Evolutionary conservation across 495 filamentous ascomycete genomes (phyloP), one percentile per base, ranked within the genome.

Genomic region (Neurospora sp.): DNA sequence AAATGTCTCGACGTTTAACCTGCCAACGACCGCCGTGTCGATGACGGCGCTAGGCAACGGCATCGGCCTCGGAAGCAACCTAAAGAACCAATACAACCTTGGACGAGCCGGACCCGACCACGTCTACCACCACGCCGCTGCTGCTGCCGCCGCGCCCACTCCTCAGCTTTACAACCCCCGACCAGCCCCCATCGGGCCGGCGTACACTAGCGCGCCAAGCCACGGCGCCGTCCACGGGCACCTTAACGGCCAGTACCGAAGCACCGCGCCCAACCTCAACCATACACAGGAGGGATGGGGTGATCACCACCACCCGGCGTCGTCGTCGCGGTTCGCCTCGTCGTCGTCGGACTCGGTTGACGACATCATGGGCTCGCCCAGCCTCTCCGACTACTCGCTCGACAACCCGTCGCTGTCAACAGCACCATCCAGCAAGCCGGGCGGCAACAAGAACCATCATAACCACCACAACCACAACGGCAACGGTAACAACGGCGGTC

Each of bases 341-440:
- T 86, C 85, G 40, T 83, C 84, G 1, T 76, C 82, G 44, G 84
- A 85, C 73, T 85, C 85, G 39, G 76, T 85, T 71, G 85, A 86
- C 77, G 85, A 86, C 72, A 79, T 85, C 41, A 79, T 83, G 76
- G 76, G 73, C 27, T 83, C 82, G 69, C 77, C 82, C 37, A 82
- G 79, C 76, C 72, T 83, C 20, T 85, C 82, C 48, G 84, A 85
- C 73, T 83, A 83, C 75, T 81, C 81, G 22, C 74, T 82, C 72
- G 83, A 86, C 46, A 82, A 79, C 69, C 72, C 83, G 48, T 74
- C 80, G 22, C 53, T 61, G 22, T 61, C 53, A 16, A 61, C 53
- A 61, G 53, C 53, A 61, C 53, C 53, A 31, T 61, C 53, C 53
- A 61, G 53, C 53, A 61, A 61, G 53, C 53, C 53, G 27, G 27